A percentile compares a stretch with the other conserved stretches of the same genome.
phyloP scores from a whole-genome alignment of 2,329 filamentous ascomycete species.

The Fusarium newnesense region DNA sequence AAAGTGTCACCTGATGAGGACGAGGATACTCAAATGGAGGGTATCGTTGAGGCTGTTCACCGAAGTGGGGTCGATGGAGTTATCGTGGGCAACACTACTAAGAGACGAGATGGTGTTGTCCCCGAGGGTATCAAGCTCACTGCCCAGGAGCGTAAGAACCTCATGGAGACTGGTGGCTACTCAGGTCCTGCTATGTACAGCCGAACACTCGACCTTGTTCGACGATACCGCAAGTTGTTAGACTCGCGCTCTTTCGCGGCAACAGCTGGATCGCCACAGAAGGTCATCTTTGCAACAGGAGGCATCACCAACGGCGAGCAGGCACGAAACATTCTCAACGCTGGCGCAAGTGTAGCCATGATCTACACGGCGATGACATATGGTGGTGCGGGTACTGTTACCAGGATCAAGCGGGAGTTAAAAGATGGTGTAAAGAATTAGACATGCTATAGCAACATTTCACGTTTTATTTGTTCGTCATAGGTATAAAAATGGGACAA shows the following conservation, averaged over 20 bases:
- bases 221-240: conserved; percentile 77
- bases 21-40: conserved; percentile 82
- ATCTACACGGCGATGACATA: conserved; percentile 83
- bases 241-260: conserved; percentile 58
- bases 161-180: conserved; percentile 86
- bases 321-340: conserved; percentile 83
- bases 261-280: conserved; percentile 58
- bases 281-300: conserved; percentile 92
- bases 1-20: conserved; percentile 98
- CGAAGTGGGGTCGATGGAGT: conserved; percentile 90
- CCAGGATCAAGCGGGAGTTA: conserved; percentile 73
- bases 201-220: conserved; percentile 80
- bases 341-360: conserved; percentile 91
- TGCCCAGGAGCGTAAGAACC: conserved; percentile 70
- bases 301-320: conserved; percentile 91
- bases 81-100: conserved; percentile 97
- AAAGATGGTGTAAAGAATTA: conserved; percentile 51
- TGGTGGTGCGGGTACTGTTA: conserved; percentile 71
- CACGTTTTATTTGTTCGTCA: conserved; percentile 36
- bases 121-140: conserved; percentile 74
- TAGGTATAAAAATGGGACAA: conserved; percentile 5
- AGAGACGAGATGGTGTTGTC: conserved; percentile 77
- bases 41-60: conserved; percentile 88
- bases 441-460: conserved; percentile 36
- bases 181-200: conserved; percentile 91